Evolutionary conservation across 352 stramenopile genomes (phyloP), one percentile per base, ranked within the genome.

Genomic region (Phytopythium chamaehyphon): DNA sequence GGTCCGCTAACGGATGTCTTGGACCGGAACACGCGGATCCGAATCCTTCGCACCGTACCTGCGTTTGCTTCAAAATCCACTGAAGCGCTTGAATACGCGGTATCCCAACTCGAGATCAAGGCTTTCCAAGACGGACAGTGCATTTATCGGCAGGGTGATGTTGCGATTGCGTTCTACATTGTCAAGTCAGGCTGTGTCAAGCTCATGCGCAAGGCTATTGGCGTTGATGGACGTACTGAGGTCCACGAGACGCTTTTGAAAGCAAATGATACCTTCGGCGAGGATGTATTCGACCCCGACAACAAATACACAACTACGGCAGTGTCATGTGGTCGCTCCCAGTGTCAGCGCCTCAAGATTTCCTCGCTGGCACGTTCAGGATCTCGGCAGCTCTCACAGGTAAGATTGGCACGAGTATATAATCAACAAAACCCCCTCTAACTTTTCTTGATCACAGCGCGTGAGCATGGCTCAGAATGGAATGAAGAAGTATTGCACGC

Each of bases 141-240:
- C 40, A 83, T 91, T 31, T 79, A 69, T 39, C 64, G 64, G 9
- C 66, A 82, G 40, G 73, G 70, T 4, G 74, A 87, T 50, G 61
- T 62, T 5, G 81, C 77, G 2, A 56, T 66, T 8, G 71, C 76
- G 19, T 87, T 90, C 64, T 91, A 80, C 51, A 91, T 91, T 42
- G 77, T 91, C 46, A 87, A 88, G 40, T 84, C 72, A 0, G 81
- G 81, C 12, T 88, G 77, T 57, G 74, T 88, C 42, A 88, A 88
- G 55, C 57, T 86, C 8, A 80, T 80, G 54, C 81, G 66, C 24
- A 83, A 79, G 58, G 42, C 56, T 22, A 19, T 31, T 23, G 6
- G n/a, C 2, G 36, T 59, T 9, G 59, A 64, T 24, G 61, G 68
- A 18, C 40, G 47, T 8, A 54, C 66, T 6, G 50, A 73, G 37